These are phyloP conservation scores for Phytophthora fragariae DNA, from an alignment of 352 stramenopile species.

Conservation along the genomic window DNA sequence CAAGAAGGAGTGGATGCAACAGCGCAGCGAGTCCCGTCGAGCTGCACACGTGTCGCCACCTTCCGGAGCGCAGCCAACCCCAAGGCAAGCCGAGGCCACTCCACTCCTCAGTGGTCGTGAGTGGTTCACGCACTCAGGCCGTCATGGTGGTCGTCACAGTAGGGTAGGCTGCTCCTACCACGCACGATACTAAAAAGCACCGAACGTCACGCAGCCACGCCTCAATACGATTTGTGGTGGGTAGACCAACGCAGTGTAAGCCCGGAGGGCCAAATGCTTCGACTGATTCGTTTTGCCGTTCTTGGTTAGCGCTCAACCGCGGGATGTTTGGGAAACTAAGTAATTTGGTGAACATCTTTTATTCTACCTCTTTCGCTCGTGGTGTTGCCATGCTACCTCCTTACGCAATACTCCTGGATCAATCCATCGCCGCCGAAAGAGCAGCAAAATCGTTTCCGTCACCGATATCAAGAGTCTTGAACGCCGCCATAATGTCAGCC, in stretches of 20 bases:
- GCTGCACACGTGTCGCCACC: background rate
- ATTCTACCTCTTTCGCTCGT: too few relatives aligned
- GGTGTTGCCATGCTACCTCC: too few relatives aligned
- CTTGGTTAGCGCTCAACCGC: too few relatives aligned
- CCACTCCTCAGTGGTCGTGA: background rate
- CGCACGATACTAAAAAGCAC: background rate
- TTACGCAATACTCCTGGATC: background rate
- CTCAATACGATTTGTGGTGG: too few relatives aligned
- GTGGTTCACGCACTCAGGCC: background rate
- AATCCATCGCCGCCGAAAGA: background rate
- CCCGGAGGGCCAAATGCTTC: too few relatives aligned
- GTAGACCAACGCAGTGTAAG: too few relatives aligned
- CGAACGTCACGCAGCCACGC: too few relatives aligned
- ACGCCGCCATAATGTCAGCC: slow-evolving; percentile 20
- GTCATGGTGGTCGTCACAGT: too few relatives aligned
- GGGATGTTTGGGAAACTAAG: too few relatives aligned
- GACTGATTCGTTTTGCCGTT: too few relatives aligned
- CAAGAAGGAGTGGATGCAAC: background rate
- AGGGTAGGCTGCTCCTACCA: background rate
- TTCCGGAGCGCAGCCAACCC: background rate
- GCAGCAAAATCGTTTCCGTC: slow-evolving; percentile 2
- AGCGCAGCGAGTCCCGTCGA: background rate
- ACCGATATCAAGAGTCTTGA: slow-evolving; percentile 3
- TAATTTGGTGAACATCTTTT: too few relatives aligned
- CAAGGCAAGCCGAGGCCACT: background rate